Conservation (phyloP, 2,329 filamentous ascomycete genomes). For the Phyllosticta capitalensis region DNA sequence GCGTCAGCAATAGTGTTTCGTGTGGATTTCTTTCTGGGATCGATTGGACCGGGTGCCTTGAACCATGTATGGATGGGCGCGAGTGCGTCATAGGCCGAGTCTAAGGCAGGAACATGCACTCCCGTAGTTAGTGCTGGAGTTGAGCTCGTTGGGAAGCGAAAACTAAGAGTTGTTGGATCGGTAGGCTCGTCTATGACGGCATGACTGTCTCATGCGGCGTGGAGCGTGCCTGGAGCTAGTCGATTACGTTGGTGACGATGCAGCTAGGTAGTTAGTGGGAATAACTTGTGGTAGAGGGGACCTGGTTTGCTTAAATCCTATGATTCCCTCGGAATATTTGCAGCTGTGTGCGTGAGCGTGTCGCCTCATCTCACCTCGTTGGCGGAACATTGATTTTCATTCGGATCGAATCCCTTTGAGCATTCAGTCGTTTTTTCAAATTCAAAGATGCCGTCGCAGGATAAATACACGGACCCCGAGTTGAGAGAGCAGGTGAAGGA, state of each 20-base stretch:
- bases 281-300: no score
- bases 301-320: background rate
- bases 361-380: no score
- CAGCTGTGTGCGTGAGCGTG: no score
- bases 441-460: constrained; percentile 33
- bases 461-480: constrained; percentile 40
- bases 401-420: background rate
- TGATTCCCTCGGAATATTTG: background rate
- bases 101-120: no score
- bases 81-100: no score
- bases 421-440: background rate
- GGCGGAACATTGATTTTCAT: no score
- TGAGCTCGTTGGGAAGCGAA: no score
- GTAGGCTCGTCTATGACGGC: background rate
- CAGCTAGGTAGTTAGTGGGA: background rate
- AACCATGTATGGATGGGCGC: no score
- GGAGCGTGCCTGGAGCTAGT: background rate
- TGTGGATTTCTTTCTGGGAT: no score
- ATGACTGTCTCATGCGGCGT: background rate
- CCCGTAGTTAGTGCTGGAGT: no score
- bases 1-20: no score
- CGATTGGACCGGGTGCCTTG: no score
- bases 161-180: background rate
- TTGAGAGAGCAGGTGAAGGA: constrained; percentile 39
- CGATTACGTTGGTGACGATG: background rate